Base-by-base conservation (phyloP, 441 rosid genomes). In the Populus hybrid region DNA sequence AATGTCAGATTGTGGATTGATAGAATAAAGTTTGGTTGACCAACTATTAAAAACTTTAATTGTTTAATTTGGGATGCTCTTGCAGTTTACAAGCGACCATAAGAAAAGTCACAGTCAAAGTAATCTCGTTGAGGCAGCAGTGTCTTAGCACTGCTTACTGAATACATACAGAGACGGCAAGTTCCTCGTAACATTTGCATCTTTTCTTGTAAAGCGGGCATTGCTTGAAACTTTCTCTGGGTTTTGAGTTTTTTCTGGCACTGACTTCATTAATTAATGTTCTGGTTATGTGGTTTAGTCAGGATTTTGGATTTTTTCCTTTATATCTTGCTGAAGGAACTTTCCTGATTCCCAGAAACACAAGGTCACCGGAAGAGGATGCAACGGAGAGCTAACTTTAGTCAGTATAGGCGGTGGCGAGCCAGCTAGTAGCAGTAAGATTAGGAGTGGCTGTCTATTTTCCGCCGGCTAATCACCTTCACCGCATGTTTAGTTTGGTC, bases 101-200 rank as follows among this genome's bases (percentile, higher is more conserved):
- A 80, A 77, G 77, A 82, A 85, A 80, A 63, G 83, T 74, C 83
- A 82, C 59, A 70, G 75, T 76, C 67, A 78, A 57, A 70, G 82
- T 69, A 74, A 81, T 70, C 66, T 64, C 54, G 76, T 3, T 54
- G 84, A 2, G n/a, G 67, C 72, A 23, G 67, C 72, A 23, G 65
- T 69, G 26, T 57, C 20, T 28, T 42, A 35, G 57, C 38, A 8
- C 10, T 23, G 23, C 57, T 0, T 28, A 7, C 73, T 14, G 36
- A 24, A 24, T 10, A 16, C 14, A 24, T 42, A 50, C 24, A 57
- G 57, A 14, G 57, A 46, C 57, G 20, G 75, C 28, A 28, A 38
- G n/a, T 50, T 16, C 18, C 57, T 46, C 57, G 57, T 69, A 28
- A 18, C 54, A 10, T 26, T 21, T 23, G 16, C 73, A 8, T 30